Conservation (phyloP, 1,284 basidiomycete species). For the Hymenochaete sp. region DNA sequence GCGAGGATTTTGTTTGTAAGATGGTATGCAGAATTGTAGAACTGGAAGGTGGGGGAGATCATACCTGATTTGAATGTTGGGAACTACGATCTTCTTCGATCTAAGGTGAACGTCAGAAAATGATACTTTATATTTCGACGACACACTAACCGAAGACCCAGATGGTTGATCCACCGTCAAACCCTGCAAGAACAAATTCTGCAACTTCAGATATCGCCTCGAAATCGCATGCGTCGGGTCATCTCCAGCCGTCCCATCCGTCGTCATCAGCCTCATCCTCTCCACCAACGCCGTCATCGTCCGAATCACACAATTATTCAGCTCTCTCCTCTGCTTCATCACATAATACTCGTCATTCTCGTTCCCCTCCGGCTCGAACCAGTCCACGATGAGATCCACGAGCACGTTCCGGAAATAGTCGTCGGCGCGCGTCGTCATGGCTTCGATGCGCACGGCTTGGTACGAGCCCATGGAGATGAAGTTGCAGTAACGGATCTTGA, state of each 20-base stretch:
- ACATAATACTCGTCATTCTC: conserved; percentile 10
- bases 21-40: neutral
- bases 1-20: neutral
- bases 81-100: conserved; percentile 15
- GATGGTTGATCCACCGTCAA: conserved; percentile 35
- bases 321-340: conserved; percentile 43
- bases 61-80: too few relatives aligned
- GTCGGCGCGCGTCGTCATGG: conserved; percentile 59
- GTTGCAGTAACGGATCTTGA: too few relatives aligned
- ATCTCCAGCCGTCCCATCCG: conserved; percentile 47
- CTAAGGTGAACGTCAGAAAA: neutral
- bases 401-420: conserved; percentile 58
- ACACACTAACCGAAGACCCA: conserved; percentile 6
- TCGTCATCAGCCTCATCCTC: conserved; percentile 56
- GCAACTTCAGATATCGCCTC: conserved; percentile 72
- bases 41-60: too few relatives aligned
- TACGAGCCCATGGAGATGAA: too few relatives aligned
- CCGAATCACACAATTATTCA: conserved; percentile 65
- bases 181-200: conserved; percentile 54
- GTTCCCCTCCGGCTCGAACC: conserved; percentile 44
- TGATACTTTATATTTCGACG: neutral
- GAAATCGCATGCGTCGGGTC: conserved; percentile 69
- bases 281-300: conserved; percentile 73
- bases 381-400: conserved; percentile 67
- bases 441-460: conserved; percentile 55